A percentile compares a stretch with the other conserved stretches of the same genome.
Conservation (phyloP, 345 rosid genomes). For the Populus davidiana region DNA sequence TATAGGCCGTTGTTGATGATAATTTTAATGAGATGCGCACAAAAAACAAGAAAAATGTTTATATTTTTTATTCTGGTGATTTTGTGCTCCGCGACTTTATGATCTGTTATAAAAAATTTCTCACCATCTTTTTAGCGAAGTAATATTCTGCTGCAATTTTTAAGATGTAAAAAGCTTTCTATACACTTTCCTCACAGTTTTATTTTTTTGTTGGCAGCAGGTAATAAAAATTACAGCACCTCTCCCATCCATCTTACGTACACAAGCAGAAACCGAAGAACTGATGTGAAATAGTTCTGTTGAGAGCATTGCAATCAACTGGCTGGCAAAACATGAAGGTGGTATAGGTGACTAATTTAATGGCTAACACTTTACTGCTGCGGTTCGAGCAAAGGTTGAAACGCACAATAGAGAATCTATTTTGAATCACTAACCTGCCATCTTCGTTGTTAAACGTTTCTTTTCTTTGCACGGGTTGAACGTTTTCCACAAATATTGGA, state of each 20-base stretch:
- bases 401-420: too few species aligned
- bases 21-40: neutral
- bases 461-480: too few species aligned
- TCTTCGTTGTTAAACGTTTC: too few species aligned
- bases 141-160: neutral
- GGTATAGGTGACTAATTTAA: too few species aligned
- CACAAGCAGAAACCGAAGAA: conserved; percentile 30
- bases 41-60: neutral
- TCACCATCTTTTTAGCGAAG: too few species aligned
- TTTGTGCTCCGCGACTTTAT: neutral
- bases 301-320: too few species aligned
- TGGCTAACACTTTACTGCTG: too few species aligned
- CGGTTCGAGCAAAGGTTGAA: too few species aligned
- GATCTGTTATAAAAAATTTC: neutral
- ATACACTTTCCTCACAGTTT: neutral
- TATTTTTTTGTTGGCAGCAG: conserved; percentile 26
- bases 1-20: too few species aligned
- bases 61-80: neutral
- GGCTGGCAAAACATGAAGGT: too few species aligned
- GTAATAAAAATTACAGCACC: conserved; percentile 52
- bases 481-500: too few species aligned
- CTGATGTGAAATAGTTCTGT: neutral
- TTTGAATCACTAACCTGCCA: too few species aligned
- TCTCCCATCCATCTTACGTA: conserved; percentile 50
- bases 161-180: neutral